Base-by-base conservation (phyloP, 1,284 basidiomycete species). In the Takashimella koratensis region DNA sequence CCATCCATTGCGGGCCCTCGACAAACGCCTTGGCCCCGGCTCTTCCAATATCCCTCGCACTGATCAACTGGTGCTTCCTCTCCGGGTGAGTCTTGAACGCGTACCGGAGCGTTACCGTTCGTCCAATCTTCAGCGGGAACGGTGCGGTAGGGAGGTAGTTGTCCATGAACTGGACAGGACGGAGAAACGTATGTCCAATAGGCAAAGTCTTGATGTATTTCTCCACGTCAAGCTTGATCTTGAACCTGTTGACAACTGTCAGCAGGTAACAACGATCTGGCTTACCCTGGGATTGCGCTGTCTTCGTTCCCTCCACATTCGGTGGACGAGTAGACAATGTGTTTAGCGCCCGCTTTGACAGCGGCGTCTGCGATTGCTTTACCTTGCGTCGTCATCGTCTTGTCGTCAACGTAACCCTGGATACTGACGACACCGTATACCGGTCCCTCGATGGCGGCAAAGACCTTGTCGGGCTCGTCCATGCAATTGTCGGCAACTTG, bases 311-410 rank as follows among this genome's bases (percentile, higher is more conserved):
- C 30, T 36, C 30, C 30, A 36, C 30, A 36, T 16, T 36, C 30
- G 16, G 30, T 36, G 5, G 60, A 58, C 3, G 65, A 65, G 47
- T 65, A 70, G 19, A 71, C 62, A 25, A 71, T 58, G 46, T 69
- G 68, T 49, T 64, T 57, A 42, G 67, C 54, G 27, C 63, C 63
- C 2, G 59, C 63, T 11, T 52, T 49, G 40, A 51, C 43, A 23
- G 57, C 60, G 12, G 63, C 64, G 40, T 66, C 60, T 8, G 30
- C 30, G 16, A 36, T 36, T 36, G 30, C 30, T 36, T 53, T 39
- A 59, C 62, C 62, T 47, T 64, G 62, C 20, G 45, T 47, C 23
- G 52, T 43, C 43, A 59, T 58, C n/a, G 30, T 41, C 10, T 39
- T 49, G 39, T 56, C 47, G 30, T 54, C 51, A n/a, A 62, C 58